Percentiles rank a stretch among this genome's conserved stretches.
phyloP scores from a whole-genome alignment of 2,329 filamentous ascomycete species.

The Colletotrichum limetticola region DNA sequence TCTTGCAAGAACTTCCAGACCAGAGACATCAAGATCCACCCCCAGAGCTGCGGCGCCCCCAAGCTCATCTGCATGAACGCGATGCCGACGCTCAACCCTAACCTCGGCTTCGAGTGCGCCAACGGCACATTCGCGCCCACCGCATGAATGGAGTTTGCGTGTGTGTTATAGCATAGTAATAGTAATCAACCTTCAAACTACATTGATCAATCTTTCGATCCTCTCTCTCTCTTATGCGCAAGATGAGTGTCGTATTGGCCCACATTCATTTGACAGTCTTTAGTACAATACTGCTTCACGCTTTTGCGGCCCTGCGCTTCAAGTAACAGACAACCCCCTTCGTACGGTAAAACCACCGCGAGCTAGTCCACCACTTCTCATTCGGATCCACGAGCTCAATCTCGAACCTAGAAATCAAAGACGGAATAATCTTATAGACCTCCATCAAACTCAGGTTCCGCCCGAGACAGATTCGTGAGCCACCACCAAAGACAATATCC shows the following conservation, averaged over 20 bases:
- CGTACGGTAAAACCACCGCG: conserved; percentile 37
- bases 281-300: too few species aligned
- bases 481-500: conserved; percentile 38
- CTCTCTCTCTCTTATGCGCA: too few species aligned
- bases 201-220: neutral
- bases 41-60: conserved; percentile 41
- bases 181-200: neutral
- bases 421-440: conserved; percentile 51
- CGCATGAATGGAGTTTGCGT: neutral
- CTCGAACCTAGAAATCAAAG: conserved; percentile 56
- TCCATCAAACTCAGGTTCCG: conserved; percentile 36
- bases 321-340: conserved; percentile 36
- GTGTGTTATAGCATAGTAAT: neutral
- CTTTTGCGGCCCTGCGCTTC: conserved; percentile 15
- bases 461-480: too few species aligned
- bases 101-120: conserved; percentile 46
- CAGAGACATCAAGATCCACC: conserved; percentile 45
- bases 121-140: conserved; percentile 42
- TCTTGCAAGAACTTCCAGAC: conserved; percentile 50
- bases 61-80: conserved; percentile 50
- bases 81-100: conserved; percentile 44
- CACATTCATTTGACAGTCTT: too few species aligned
- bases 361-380: conserved; percentile 35
- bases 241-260: too few species aligned
- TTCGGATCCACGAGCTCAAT: conserved; percentile 44